Evolutionary conservation across 495 filamentous ascomycete genomes (phyloP).

Genomic region (Penicillium tannophilum): DNA sequence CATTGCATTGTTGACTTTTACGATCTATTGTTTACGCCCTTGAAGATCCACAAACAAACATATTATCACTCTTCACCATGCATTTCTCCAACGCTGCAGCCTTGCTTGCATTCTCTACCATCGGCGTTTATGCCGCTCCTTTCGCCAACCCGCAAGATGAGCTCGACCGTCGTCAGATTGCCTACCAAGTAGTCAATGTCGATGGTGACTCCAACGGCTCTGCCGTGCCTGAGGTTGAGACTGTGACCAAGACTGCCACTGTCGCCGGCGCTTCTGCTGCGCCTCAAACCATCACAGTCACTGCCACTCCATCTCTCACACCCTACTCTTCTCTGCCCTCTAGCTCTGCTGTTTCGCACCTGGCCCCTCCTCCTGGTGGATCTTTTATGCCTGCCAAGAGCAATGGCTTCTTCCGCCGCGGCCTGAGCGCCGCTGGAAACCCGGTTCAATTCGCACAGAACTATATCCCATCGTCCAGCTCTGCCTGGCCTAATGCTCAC

Average conservation of each 20-base stretch:
- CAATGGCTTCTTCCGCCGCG: slow-evolving; percentile 24
- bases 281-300: slow-evolving; percentile 38
- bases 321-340: slow-evolving; percentile 15
- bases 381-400: slow-evolving; percentile 20
- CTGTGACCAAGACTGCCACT: slow-evolving; percentile 35
- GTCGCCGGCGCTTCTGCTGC: slow-evolving; percentile 17
- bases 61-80: slow-evolving; percentile 24
- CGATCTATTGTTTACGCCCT: neutral
- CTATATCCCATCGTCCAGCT: slow-evolving; percentile 16
- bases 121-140: slow-evolving; percentile 38
- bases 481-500: neutral
- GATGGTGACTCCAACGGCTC: slow-evolving; percentile 36
- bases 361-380: slow-evolving; percentile 13
- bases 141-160: slow-evolving; percentile 32
- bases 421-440: slow-evolving; percentile 25
- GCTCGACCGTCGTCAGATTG: slow-evolving; percentile 32
- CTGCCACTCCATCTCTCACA: slow-evolving; percentile 25
- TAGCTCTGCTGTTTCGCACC: slow-evolving; percentile 19
- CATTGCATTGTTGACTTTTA: neutral
- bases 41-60: neutral
- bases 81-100: slow-evolving; percentile 33
- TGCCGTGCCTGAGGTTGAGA: slow-evolving; percentile 29
- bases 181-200: slow-evolving; percentile 54
- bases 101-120: slow-evolving; percentile 33
- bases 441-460: slow-evolving; percentile 22